These are phyloP conservation scores for Colletotrichum incanum DNA, from an alignment of 2,329 filamentous ascomycete genomes.

Conservation along the genomic window DNA sequence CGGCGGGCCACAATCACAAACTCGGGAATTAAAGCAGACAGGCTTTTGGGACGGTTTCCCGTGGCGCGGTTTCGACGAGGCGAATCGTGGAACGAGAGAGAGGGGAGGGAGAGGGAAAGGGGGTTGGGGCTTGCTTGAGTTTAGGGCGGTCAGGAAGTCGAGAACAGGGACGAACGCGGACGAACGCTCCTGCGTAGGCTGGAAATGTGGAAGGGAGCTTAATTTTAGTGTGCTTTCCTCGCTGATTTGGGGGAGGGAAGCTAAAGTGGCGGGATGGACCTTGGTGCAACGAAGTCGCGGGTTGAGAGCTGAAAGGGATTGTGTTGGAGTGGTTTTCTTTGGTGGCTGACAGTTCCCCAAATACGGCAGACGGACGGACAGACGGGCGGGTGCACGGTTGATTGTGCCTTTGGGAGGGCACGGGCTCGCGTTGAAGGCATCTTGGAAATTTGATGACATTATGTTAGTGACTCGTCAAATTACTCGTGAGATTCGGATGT, in stretches of 20 bases:
- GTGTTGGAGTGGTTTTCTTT: not conserved
- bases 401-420: not conserved
- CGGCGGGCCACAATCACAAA: not conserved
- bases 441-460: not conserved
- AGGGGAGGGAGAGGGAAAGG: not conserved
- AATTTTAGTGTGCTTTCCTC: not conserved
- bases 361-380: not conserved
- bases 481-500: not conserved
- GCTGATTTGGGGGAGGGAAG: not conserved
- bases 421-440: not conserved
- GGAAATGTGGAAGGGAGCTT: not conserved
- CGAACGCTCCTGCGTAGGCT: not conserved
- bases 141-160: not conserved
- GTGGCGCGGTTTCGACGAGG: conserved; percentile 20
- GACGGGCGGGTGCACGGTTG: conserved; percentile 7
- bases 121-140: not conserved
- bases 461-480: not conserved
- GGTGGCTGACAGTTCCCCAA: not conserved
- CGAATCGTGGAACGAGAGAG: not conserved
- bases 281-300: not conserved
- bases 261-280: not conserved
- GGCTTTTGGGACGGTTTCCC: conserved; percentile 12
- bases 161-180: not conserved
- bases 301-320: not conserved
- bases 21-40: not conserved